Percentiles rank a stretch among this genome's conserved stretches.
phyloP scores from a whole-genome alignment of 305 asterid species.

The Fraxinus paxiana region DNA sequence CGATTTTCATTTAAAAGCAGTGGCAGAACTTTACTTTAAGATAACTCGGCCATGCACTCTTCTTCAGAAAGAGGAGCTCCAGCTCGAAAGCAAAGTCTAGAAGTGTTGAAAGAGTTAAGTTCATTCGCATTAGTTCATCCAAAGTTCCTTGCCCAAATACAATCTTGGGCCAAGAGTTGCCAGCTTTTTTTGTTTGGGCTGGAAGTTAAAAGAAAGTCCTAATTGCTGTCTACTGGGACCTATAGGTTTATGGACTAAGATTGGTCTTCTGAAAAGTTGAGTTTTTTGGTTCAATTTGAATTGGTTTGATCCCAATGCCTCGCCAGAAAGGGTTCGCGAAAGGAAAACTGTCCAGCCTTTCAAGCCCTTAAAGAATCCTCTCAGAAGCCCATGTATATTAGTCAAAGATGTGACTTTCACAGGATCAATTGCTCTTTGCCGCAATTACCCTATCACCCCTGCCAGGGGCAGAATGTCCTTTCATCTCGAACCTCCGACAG shows the following conservation, averaged over 20 bases:
- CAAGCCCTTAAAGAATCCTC: background rate
- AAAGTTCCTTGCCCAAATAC: background rate
- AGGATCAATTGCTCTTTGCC: background rate
- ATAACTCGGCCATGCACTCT: background rate
- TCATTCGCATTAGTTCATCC: background rate
- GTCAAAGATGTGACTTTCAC: background rate
- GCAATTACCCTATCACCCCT: background rate
- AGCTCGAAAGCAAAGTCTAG: background rate
- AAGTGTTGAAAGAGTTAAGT: background rate
- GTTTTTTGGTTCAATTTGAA: background rate
- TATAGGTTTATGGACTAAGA: background rate
- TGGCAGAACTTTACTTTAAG: background rate
- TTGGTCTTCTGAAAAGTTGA: background rate
- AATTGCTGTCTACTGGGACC: background rate
- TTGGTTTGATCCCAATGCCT: background rate
- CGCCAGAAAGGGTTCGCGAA: background rate
- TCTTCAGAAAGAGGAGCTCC: background rate
- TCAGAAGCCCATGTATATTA: background rate
- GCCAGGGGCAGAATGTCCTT: background rate
- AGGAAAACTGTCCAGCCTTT: background rate
- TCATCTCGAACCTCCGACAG: background rate
- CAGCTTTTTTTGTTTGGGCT: background rate
- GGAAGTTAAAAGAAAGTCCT: background rate
- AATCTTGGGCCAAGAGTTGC: background rate
- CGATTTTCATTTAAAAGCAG: background rate